Conservation (phyloP, 805 yeast genomes). For the Wickerhamomyces ciferrii region DNA sequence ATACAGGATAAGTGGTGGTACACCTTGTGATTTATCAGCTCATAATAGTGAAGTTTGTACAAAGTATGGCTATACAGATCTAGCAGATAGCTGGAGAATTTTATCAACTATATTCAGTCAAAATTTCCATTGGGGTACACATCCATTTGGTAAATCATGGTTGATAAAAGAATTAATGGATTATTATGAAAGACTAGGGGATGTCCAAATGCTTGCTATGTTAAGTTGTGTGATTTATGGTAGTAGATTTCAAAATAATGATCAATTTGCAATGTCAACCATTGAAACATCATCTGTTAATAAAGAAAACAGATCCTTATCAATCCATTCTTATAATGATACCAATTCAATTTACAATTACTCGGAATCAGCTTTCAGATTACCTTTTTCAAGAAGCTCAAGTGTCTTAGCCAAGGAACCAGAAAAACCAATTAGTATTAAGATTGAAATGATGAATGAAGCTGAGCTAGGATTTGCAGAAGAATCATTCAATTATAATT, state of each 20-base stretch:
- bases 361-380: constrained; percentile 16
- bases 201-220: constrained; percentile 90
- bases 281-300: background rate
- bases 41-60: constrained; percentile 71
- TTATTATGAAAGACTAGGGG: constrained; percentile 58
- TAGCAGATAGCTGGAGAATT: constrained; percentile 74
- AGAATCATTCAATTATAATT: constrained; percentile 30
- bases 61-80: constrained; percentile 51
- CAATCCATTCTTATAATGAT: constrained; percentile 9
- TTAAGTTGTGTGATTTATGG: constrained; percentile 58
- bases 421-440: constrained; percentile 25
- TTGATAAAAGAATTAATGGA: constrained; percentile 54
- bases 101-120: constrained; percentile 33
- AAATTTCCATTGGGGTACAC: constrained; percentile 72
- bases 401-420: constrained; percentile 13
- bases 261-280: background rate
- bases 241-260: background rate
- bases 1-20: constrained; percentile 56
- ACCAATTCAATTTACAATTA: constrained; percentile 10
- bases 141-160: constrained; percentile 71
- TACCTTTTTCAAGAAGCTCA: constrained; percentile 21
- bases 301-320: constrained; percentile 3
- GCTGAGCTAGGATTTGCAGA: constrained; percentile 30
- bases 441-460: constrained; percentile 41
- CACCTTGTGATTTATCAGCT: constrained; percentile 59